A percentile compares a stretch with the other conserved stretches of the same genome.
Evolutionary conservation across 139 green algal genomes (phyloP).

Genomic region (Micromonas pusilla): DNA sequence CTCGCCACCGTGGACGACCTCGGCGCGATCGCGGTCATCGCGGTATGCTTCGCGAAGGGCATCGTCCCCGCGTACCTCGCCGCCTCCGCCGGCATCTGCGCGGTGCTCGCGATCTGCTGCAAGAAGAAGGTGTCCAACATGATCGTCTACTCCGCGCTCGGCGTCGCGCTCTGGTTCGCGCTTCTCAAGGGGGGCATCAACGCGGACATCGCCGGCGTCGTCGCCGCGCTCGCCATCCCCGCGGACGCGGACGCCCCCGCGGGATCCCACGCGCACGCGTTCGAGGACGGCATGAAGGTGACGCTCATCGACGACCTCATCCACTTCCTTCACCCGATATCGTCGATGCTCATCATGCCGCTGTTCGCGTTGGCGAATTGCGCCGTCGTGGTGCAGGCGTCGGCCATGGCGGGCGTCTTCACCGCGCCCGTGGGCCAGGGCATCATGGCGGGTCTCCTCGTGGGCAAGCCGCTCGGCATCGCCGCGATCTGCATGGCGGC

Average conservation of each 20-base stretch:
- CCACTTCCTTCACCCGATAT: constrained; percentile 6
- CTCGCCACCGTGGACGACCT: constrained; percentile 36
- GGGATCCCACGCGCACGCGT: not conserved
- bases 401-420: not conserved
- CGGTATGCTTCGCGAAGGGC: constrained; percentile 29
- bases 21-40: constrained; percentile 31
- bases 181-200: constrained; percentile 33
- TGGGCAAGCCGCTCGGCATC: constrained; percentile 37
- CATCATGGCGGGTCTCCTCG: constrained; percentile 27
- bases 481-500: constrained; percentile 6
- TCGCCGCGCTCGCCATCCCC: constrained; percentile 24
- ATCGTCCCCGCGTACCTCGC: constrained; percentile 19
- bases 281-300: not conserved
- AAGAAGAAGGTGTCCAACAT: constrained; percentile 22
- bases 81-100: constrained; percentile 1
- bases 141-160: not conserved
- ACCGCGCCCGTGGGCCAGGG: constrained; percentile 18
- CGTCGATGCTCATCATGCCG: constrained; percentile 32
- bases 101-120: constrained; percentile 1
- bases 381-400: constrained; percentile 11
- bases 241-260: not conserved
- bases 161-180: constrained; percentile 23
- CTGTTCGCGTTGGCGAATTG: constrained; percentile 33
- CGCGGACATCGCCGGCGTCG: constrained; percentile 33
- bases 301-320: constrained; percentile 30